These are phyloP conservation scores for Silybum marianum DNA, from an alignment of 129 eudicot genomes.

Conservation along the genomic window DNA sequence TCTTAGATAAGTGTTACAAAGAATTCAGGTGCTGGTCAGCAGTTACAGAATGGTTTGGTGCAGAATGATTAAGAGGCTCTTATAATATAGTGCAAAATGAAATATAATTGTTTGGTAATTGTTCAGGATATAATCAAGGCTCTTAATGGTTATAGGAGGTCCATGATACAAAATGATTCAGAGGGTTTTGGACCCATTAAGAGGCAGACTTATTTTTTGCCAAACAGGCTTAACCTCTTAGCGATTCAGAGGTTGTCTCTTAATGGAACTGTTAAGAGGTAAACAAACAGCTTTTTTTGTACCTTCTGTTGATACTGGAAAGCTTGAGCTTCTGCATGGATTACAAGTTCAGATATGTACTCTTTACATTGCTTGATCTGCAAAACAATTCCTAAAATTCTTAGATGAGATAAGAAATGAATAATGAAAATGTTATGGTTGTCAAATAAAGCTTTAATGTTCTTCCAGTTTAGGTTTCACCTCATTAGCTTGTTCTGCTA, in stretches of 20 bases:
- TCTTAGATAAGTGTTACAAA: not conserved
- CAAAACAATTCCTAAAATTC: constrained; percentile 22
- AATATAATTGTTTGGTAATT: no score
- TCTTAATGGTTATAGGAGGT: no score
- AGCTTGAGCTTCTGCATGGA: constrained; percentile 92
- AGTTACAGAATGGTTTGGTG: no score
- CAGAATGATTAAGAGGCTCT: no score
- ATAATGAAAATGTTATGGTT: constrained; percentile 1
- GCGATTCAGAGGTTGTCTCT: no score
- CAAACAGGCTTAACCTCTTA: no score
- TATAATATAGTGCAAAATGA: no score
- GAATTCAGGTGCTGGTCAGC: not conserved
- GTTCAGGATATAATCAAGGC: no score
- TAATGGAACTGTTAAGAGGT: no score
- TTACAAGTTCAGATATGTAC: constrained; percentile 71
- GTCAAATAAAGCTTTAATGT: not conserved
- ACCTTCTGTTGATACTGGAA: constrained; percentile 86
- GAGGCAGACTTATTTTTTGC: no score
- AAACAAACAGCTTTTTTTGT: not conserved
- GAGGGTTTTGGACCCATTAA: no score
- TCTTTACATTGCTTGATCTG: constrained; percentile 65
- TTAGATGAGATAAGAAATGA: constrained; percentile 5
- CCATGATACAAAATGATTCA: no score
- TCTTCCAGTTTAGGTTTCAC: constrained; percentile 29
- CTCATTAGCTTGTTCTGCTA: constrained; percentile 59